Conservation (phyloP, 106 monocot genomes). For the Acanthochlamys bracteata region DNA sequence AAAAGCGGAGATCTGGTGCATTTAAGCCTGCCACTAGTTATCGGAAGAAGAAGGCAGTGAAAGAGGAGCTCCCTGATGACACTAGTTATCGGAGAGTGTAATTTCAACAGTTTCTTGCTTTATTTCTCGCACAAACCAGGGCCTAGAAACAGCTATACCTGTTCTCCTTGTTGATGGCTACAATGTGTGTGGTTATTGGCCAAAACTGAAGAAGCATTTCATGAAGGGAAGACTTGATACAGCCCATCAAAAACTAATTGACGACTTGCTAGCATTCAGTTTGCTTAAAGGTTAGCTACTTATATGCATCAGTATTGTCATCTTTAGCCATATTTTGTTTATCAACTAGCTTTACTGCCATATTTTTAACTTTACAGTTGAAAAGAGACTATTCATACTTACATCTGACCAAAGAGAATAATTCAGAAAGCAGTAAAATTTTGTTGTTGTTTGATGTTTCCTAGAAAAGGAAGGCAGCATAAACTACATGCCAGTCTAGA, state of each 20-base stretch:
- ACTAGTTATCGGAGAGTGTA: slow-evolving; percentile 7
- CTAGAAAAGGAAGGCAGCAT: no score
- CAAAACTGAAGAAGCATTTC: slow-evolving; percentile 89
- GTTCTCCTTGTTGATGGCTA: slow-evolving; percentile 95
- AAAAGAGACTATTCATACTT: no score
- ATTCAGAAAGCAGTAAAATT: no score
- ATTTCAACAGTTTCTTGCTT: slow-evolving; percentile 6
- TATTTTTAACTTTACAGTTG: no score
- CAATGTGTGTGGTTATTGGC: slow-evolving; percentile 94
- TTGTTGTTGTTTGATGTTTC: no score
- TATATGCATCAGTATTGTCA: no score
- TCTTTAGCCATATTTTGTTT: background rate
- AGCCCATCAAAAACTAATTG: slow-evolving; percentile 81
- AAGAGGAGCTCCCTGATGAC: slow-evolving; percentile 74
- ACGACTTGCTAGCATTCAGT: slow-evolving; percentile 79
- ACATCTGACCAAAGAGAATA: no score
- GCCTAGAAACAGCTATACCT: slow-evolving; percentile 62
- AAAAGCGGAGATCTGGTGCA: slow-evolving; percentile 43
- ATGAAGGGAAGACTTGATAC: slow-evolving; percentile 70
- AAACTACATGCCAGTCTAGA: no score
- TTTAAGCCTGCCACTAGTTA: slow-evolving; percentile 73
- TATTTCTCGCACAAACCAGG: slow-evolving; percentile 71
- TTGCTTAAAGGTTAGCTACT: slow-evolving; percentile 55
- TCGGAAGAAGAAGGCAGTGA: slow-evolving; percentile 82
- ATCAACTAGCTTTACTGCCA: no score